These are phyloP conservation scores for Tylopilus felleus DNA, from an alignment of 768 basidiomycete genomes.

Conservation along the genomic window DNA sequence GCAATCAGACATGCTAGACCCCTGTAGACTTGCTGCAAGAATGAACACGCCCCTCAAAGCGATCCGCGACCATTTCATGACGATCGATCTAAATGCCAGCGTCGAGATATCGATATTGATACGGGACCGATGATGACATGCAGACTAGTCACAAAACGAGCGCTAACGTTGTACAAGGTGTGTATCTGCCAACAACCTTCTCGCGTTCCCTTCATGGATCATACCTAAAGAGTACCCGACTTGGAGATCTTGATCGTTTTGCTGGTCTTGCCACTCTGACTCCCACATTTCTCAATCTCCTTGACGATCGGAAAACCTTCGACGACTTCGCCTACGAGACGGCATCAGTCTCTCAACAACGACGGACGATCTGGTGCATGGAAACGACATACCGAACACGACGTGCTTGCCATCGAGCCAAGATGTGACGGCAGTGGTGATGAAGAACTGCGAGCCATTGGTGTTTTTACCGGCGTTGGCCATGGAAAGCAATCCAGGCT, in stretches of 20 bases:
- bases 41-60: too few species aligned
- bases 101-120: neutral
- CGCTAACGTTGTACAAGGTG: neutral
- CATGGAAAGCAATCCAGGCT: slow-evolving; percentile 68
- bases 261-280: rapidly evolving
- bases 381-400: slow-evolving; percentile 12
- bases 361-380: neutral
- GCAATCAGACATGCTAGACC: too few species aligned
- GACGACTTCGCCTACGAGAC: slow-evolving; percentile 7
- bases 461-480: slow-evolving; percentile 81
- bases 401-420: slow-evolving; percentile 17
- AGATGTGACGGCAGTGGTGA: slow-evolving; percentile 69
- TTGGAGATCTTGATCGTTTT: neutral
- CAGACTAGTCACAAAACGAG: neutral
- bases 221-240: slow-evolving; percentile 1
- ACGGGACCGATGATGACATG: neutral
- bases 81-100: too few species aligned
- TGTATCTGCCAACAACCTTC: neutral
- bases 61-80: too few species aligned
- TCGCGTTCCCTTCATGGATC: neutral
- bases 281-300: neutral
- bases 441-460: slow-evolving; percentile 90
- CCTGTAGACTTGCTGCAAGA: too few species aligned
- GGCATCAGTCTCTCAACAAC: neutral
- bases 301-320: neutral